Base-by-base conservation (phyloP, 73 alveolate species). In the Tetrahymena elliotti region DNA sequence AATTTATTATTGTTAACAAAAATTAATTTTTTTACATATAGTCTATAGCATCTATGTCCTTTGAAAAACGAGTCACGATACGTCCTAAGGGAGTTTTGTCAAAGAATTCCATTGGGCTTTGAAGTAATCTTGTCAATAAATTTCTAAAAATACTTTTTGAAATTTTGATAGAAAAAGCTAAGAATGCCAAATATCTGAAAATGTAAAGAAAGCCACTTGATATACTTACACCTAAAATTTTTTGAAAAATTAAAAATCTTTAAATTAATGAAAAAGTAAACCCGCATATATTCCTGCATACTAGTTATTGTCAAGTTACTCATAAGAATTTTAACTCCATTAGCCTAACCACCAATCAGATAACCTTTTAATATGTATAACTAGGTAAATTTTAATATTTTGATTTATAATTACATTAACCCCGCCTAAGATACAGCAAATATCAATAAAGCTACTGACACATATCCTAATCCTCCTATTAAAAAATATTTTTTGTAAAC, bases 51-150 rank as follows among this genome's bases (percentile, higher is more conserved):
- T 84, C 95, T 53, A 95, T 94, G 93, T 98, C 99, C 84, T 97
- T 97, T 11, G 99, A 95, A 47, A 99, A 97, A 88, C 98, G 96
- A 95, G 98, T 98, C 93, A 98, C 84, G 33, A 99, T 97, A 93
- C 98, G 96, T 24, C 99, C 99, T 31, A 97, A 93, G 12, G 99
- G 99, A 41, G 98, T 97, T 16, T 95, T 96, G 93, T 99, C 99
- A 97, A 96, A 99, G 97, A 96, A 99, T 95, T 98, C 97, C 36
- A 98, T 97, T 5, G 99, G 99, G 16, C 99, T 99, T 35, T 95
- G 95, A 33, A 98, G 84, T 40, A 98, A 93, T 93, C 96, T 97
- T 24, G 93, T 95, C 7, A 98, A 92, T 98, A 98, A 96, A 20
- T 97, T 93, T 52, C 98, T 95, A 93, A 96, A 98, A 95, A 98